These are phyloP conservation scores for Firmiana major DNA, from an alignment of 345 rosid species.

Conservation along the genomic window DNA sequence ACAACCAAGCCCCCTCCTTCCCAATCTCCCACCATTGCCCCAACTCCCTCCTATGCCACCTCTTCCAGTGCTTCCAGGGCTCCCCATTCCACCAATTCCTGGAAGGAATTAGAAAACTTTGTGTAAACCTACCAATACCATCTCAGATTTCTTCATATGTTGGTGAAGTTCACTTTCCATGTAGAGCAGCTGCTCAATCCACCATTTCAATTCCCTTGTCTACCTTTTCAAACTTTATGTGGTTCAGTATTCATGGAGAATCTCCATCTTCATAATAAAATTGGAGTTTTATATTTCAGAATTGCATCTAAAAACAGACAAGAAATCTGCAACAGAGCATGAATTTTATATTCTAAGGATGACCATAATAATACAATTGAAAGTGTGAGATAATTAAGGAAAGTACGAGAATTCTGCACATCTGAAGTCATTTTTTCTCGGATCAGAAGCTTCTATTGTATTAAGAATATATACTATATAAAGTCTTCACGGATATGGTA, in stretches of 20 bases:
- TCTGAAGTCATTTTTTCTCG: too few relatives aligned
- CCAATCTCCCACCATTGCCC: conserved; percentile 37
- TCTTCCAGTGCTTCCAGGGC: conserved; percentile 43
- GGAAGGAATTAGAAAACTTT: conserved; percentile 9
- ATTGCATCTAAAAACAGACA: too few relatives aligned
- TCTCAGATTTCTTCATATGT: neutral
- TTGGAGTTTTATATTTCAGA: neutral
- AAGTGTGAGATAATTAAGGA: too few relatives aligned
- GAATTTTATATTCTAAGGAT: too few relatives aligned
- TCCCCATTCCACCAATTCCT: conserved; percentile 35
- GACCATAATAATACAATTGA: too few relatives aligned
- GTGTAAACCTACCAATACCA: neutral
- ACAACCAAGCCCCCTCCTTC: conserved; percentile 19
- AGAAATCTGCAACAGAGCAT: too few relatives aligned
- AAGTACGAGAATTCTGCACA: too few relatives aligned
- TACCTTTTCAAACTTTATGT: neutral
- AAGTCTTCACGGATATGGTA: too few relatives aligned
- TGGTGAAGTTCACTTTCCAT: neutral
- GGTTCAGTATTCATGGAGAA: neutral
- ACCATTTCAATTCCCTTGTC: neutral
- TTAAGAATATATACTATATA: too few relatives aligned
- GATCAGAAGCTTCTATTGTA: too few relatives aligned
- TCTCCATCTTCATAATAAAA: neutral
- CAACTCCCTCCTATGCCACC: conserved; percentile 43
- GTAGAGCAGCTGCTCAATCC: conserved; percentile 1